Percentiles rank a stretch among this genome's conserved stretches.
Evolutionary conservation across 2,329 filamentous ascomycete genomes (phyloP).

Genomic region (Xylaria sp.): DNA sequence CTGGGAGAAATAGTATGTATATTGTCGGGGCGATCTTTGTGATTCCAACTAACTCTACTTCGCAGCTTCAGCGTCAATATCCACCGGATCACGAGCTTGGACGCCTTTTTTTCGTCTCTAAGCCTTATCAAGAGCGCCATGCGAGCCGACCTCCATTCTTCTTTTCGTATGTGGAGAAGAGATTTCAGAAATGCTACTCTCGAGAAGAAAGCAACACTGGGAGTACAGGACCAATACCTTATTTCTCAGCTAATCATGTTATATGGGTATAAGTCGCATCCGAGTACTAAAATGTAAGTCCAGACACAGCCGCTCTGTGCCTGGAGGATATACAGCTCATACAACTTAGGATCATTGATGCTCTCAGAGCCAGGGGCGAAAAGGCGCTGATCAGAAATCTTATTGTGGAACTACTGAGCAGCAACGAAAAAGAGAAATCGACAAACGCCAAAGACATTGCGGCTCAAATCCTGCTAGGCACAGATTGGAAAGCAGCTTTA

Average conservation of each 20-base stretch:
- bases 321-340: background rate
- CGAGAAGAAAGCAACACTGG: background rate
- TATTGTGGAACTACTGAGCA: background rate
- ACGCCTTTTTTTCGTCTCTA: background rate
- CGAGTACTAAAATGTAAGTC: background rate
- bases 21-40: too few relatives aligned
- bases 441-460: background rate
- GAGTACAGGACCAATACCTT: background rate
- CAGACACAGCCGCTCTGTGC: background rate
- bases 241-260: background rate
- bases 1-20: slow-evolving; percentile 13
- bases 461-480: background rate
- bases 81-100: background rate
- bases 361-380: background rate
- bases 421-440: background rate
- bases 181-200: background rate
- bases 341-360: background rate
- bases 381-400: background rate
- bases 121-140: background rate
- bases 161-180: background rate
- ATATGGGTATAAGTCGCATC: background rate
- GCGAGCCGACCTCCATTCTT: background rate
- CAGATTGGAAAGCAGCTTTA: background rate
- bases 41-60: background rate
- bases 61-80: background rate